A percentile compares a stretch with the other conserved stretches of the same genome.
Conservation (phyloP, 805 yeast genomes). For the Wickerhamiella bombiphila region DNA sequence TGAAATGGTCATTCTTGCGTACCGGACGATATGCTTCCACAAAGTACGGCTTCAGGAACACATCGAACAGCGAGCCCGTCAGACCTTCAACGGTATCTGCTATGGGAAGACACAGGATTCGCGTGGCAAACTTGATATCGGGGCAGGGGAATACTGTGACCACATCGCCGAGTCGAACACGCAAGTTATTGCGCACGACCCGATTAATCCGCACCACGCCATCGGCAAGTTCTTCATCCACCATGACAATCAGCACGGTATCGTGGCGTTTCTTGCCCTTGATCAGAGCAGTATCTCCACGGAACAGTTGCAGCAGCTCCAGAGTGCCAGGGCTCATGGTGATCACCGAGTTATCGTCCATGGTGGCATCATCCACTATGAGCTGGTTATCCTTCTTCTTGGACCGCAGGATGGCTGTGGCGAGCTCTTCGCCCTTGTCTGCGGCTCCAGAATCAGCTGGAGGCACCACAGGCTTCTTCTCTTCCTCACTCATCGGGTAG, state of each 20-base stretch:
- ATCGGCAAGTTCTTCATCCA: constrained; percentile 93
- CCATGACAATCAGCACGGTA: constrained; percentile 87
- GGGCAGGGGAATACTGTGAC: constrained; percentile 90
- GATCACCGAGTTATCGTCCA: constrained; percentile 90
- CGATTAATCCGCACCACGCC: constrained; percentile 91
- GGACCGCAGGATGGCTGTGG: constrained; percentile 92
- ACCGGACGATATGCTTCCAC: constrained; percentile 99
- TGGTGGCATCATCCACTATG: constrained; percentile 90
- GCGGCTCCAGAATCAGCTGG: constrained; percentile 21
- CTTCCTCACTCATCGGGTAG: constrained; percentile 16
- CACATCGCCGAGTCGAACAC: constrained; percentile 88
- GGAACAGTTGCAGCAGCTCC: constrained; percentile 86
- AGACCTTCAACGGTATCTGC: constrained; percentile 97
- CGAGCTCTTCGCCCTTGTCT: constrained; percentile 45
- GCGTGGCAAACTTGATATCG: constrained; percentile 89
- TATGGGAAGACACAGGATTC: constrained; percentile 90
- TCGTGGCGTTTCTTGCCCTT: constrained; percentile 98
- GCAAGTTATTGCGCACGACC: constrained; percentile 86
- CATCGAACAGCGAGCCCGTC: constrained; percentile 92
- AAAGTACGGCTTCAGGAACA: constrained; percentile 91
- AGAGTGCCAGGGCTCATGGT: constrained; percentile 89
- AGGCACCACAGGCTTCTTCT: constrained; percentile 31
- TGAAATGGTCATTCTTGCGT: constrained; percentile 90
- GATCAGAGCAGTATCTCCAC: constrained; percentile 95
- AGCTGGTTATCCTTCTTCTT: constrained; percentile 96